Conservation (phyloP, 2,329 filamentous ascomycete species). For the Colletotrichum lindemuthianum region DNA sequence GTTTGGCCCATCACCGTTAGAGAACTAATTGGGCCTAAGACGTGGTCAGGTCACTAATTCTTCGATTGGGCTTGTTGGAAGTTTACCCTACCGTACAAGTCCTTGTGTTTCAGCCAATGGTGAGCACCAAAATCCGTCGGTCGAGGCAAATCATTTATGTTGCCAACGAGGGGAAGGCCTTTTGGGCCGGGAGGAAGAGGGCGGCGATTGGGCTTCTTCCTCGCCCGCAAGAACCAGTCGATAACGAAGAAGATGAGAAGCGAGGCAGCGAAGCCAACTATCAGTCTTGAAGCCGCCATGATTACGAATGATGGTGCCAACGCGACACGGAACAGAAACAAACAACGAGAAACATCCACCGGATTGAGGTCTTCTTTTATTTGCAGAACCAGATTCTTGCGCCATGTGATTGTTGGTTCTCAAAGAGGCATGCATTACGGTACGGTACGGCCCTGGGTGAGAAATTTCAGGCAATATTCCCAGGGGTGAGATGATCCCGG, state of each 20-base stretch:
- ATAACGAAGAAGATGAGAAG: background rate
- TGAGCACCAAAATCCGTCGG: conserved; percentile 42
- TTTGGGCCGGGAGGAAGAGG: conserved; percentile 42
- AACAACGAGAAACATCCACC: too few species aligned
- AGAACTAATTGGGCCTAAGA: conserved; percentile 41
- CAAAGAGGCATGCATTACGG: too few species aligned
- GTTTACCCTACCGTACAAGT: conserved; percentile 39
- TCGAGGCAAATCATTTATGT: conserved; percentile 55
- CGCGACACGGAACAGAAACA: too few species aligned
- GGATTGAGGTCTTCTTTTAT: too few species aligned
- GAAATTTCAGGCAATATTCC: too few species aligned
- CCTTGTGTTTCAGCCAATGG: conserved; percentile 48
- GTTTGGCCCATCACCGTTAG: conserved; percentile 49
- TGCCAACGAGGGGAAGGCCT: conserved; percentile 54
- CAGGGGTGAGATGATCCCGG: too few species aligned
- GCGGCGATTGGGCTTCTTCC: background rate
- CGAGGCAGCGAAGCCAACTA: conserved; percentile 8
- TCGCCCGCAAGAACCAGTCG: background rate
- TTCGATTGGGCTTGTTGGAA: background rate
- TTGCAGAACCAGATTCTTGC: too few species aligned
- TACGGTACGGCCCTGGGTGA: too few species aligned
- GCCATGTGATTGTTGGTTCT: too few species aligned
- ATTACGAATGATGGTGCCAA: too few species aligned
- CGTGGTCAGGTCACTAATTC: background rate
- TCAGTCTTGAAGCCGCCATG: background rate